These are phyloP conservation scores for Simmondsia chinensis DNA, from an alignment of 148 eudicot genomes.

Conservation along the genomic window DNA sequence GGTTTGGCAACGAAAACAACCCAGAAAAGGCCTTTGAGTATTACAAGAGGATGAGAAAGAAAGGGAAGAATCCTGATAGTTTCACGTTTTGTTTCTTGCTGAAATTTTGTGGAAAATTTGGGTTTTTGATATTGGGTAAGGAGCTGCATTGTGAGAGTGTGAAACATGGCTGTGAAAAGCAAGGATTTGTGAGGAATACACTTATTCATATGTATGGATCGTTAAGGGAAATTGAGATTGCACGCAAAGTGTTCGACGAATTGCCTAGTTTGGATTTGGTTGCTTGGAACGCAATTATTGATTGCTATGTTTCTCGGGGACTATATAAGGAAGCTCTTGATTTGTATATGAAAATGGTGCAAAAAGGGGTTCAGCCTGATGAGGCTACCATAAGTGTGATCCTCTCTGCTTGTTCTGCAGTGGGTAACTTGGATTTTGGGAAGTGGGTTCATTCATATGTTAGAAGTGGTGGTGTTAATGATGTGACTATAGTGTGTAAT, in stretches of 20 bases:
- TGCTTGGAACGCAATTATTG: conserved; percentile 61
- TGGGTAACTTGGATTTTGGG: conserved; percentile 57
- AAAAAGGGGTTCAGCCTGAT: conserved; percentile 48
- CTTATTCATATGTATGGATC: conserved; percentile 54
- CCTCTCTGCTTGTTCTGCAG: conserved; percentile 45
- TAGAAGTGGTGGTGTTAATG: conserved; percentile 18
- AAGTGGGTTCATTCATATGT: conserved; percentile 42
- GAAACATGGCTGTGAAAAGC: conserved; percentile 33
- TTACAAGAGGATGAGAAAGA: conserved; percentile 33
- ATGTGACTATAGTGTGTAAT: conserved; percentile 29
- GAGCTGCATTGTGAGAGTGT: conserved; percentile 36
- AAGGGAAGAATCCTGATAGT: conserved; percentile 25
- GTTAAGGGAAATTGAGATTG: conserved; percentile 21
- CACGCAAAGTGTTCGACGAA: conserved; percentile 35
- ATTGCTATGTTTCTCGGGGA: conserved; percentile 44
- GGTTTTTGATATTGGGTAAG: conserved; percentile 18
- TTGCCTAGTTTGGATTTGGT: conserved; percentile 37
- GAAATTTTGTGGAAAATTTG: conserved; percentile 48
- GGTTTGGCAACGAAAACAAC: conserved; percentile 29
- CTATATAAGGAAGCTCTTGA: conserved; percentile 41
- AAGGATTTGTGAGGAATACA: conserved; percentile 43
- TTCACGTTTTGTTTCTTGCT: conserved; percentile 49
- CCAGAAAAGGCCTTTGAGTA: conserved; percentile 31
- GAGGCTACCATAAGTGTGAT: conserved; percentile 39
- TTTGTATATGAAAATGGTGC: conserved; percentile 41